Conservation (phyloP, 352 stramenopile genomes). For the Globisporangium paroecandrum region DNA sequence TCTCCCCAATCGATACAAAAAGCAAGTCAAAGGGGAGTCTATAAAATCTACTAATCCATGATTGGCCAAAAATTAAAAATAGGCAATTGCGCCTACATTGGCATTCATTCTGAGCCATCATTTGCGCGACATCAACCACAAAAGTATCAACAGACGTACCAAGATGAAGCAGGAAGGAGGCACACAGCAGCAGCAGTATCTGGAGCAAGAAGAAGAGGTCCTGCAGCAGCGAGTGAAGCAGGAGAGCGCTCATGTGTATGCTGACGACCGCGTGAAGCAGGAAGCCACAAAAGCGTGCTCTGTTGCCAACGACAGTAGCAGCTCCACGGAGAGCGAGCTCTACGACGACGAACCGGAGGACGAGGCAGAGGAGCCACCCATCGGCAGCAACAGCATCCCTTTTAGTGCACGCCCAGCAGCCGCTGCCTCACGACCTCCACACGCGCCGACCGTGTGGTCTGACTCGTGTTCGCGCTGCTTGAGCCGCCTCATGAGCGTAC, state of each 20-base stretch:
- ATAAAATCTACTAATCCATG: too few species aligned
- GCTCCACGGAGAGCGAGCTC: conserved; percentile 2
- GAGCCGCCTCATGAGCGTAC: neutral
- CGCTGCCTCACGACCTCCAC: neutral
- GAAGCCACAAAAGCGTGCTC: neutral
- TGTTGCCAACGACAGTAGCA: neutral
- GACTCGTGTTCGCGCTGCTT: neutral
- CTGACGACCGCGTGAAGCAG: neutral
- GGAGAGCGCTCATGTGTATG: too few species aligned
- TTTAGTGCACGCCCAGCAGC: neutral
- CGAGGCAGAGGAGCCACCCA: neutral
- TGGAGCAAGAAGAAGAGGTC: too few species aligned
- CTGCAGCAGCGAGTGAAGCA: too few species aligned
- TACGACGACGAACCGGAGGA: neutral
- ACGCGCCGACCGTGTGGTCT: neutral
- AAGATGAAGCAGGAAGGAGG: neutral
- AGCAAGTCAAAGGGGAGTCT: too few species aligned
- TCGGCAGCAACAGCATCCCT: neutral
- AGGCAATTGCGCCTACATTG: too few species aligned
- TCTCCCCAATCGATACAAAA: too few species aligned
- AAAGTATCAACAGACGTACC: too few species aligned
- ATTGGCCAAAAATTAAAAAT: too few species aligned
- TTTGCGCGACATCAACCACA: too few species aligned
- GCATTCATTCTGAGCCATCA: too few species aligned
- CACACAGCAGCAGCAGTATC: too few species aligned